phyloP scores from a whole-genome alignment of 1,284 basidiomycete genomes.

The Wolfiporia cocos region DNA sequence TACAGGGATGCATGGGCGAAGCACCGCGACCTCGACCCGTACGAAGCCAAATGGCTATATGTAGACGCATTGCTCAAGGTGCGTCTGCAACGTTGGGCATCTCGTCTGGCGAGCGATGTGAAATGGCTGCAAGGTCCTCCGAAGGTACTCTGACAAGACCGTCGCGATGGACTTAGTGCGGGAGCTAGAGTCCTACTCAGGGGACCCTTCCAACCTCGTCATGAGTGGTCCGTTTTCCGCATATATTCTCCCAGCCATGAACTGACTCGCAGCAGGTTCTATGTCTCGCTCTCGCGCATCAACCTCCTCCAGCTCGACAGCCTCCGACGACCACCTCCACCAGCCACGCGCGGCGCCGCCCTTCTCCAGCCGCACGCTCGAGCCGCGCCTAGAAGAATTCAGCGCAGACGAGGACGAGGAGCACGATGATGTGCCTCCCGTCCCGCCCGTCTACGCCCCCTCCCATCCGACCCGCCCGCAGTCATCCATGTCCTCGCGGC shows the following conservation, averaged over 20 bases:
- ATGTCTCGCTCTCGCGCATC: slow-evolving; percentile 45
- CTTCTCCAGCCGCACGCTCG: slow-evolving; percentile 5
- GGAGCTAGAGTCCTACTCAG: slow-evolving; percentile 80
- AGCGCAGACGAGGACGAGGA: slow-evolving; percentile 39
- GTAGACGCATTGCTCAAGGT: slow-evolving; percentile 86
- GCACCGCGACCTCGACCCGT: slow-evolving; percentile 73
- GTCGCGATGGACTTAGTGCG: slow-evolving; percentile 69
- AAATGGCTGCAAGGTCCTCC: slow-evolving; percentile 53
- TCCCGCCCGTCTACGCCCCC: slow-evolving; percentile 25
- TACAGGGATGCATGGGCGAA: slow-evolving; percentile 92
- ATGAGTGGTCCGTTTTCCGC: slow-evolving; percentile 52
- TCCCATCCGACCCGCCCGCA: slow-evolving; percentile 50
- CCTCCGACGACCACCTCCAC: slow-evolving; percentile 35
- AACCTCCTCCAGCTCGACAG: slow-evolving; percentile 55
- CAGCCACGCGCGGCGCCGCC: background rate
- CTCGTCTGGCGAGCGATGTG: background rate
- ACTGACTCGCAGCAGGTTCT: slow-evolving; percentile 31
- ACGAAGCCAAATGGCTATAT: slow-evolving; percentile 87
- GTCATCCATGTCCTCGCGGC: slow-evolving; percentile 66
- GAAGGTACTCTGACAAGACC: slow-evolving; percentile 80
- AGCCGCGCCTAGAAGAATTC: slow-evolving; percentile 24
- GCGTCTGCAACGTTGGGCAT: slow-evolving; percentile 9
- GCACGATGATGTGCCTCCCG: slow-evolving; percentile 31
- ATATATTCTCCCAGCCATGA: background rate
- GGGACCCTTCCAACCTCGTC: slow-evolving; percentile 62